A percentile compares a stretch with the other conserved stretches of the same genome.
Evolutionary conservation across 768 basidiomycete genomes (phyloP).

Genomic region (Amanita brunnescens): DNA sequence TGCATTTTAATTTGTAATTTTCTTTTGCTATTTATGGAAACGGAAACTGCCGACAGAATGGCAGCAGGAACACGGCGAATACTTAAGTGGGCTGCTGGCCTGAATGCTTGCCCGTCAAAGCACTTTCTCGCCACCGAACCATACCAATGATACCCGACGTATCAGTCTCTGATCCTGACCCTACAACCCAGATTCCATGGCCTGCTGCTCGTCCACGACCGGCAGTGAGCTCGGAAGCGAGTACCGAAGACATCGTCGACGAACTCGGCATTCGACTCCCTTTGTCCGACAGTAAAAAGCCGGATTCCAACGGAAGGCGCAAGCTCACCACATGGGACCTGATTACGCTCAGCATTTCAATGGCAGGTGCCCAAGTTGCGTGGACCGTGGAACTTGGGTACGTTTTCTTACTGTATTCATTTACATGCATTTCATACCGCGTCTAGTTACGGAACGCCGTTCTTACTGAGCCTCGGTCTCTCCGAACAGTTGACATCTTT

Average conservation of each 20-base stretch:
- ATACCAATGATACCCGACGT: conserved; percentile 53
- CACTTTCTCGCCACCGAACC: conserved; percentile 9
- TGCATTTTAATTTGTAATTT: background rate
- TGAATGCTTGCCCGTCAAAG: conserved; percentile 7
- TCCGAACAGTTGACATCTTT: conserved; percentile 87
- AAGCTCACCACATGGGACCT: conserved; percentile 58
- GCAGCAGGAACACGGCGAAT: background rate
- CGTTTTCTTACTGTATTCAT: conserved; percentile 17
- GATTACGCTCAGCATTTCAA: conserved; percentile 78
- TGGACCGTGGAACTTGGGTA: conserved; percentile 96
- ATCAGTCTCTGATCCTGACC: conserved; percentile 55
- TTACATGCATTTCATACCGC: conserved; percentile 10
- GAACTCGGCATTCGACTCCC: conserved; percentile 10
- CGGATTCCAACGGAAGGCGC: conserved; percentile 23
- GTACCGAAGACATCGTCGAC: conserved; percentile 8
- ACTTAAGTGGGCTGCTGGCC: conserved; percentile 11
- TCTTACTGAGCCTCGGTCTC: conserved; percentile 60
- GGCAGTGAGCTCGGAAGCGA: conserved; percentile 17
- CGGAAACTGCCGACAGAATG: conserved; percentile 18
- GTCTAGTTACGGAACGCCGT: conserved; percentile 89
- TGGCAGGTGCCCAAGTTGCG: conserved; percentile 91
- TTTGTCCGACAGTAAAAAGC: conserved; percentile 12
- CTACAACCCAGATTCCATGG: conserved; percentile 77
- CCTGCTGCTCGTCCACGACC: conserved; percentile 35
- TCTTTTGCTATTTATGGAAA: conserved; percentile 1